These are phyloP conservation scores for Gossypium schwendimanii DNA, from an alignment of 441 rosid genomes.

Conservation along the genomic window DNA sequence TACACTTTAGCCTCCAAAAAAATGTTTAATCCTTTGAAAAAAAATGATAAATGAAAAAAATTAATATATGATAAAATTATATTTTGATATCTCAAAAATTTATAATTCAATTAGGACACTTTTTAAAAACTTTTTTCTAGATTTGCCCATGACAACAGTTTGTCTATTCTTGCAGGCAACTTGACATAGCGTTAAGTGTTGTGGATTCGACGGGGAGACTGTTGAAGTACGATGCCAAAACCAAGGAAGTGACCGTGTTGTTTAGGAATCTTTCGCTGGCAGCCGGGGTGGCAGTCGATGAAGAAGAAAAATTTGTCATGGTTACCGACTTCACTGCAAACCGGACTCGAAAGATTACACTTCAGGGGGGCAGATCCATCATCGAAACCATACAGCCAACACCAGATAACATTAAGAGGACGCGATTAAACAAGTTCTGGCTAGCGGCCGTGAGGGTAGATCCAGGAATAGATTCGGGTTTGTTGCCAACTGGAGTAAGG, in stretches of 20 bases:
- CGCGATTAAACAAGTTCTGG: neutral
- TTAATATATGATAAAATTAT: no score
- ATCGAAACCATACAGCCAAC: neutral
- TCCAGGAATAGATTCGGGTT: neutral
- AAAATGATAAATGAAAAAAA: no score
- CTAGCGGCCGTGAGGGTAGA: neutral
- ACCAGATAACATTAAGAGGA: neutral
- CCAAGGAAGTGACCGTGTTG: neutral
- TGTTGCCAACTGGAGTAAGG: neutral
- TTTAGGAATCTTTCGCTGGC: neutral
- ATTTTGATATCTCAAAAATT: no score
- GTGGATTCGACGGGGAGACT: conserved; percentile 6
- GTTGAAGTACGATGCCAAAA: neutral
- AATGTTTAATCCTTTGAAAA: no score
- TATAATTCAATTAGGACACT: no score
- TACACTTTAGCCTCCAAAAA: no score
- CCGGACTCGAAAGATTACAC: neutral
- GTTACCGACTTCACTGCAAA: neutral
- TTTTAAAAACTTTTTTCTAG: no score
- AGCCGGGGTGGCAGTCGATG: neutral
- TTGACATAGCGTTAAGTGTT: neutral
- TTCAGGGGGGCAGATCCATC: neutral
- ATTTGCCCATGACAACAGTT: no score
- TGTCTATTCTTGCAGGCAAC: neutral
- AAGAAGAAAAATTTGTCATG: neutral